Evolutionary conservation across 176 grass and related monocot species (phyloP).

Genomic region (Aegilops sharonensis): DNA sequence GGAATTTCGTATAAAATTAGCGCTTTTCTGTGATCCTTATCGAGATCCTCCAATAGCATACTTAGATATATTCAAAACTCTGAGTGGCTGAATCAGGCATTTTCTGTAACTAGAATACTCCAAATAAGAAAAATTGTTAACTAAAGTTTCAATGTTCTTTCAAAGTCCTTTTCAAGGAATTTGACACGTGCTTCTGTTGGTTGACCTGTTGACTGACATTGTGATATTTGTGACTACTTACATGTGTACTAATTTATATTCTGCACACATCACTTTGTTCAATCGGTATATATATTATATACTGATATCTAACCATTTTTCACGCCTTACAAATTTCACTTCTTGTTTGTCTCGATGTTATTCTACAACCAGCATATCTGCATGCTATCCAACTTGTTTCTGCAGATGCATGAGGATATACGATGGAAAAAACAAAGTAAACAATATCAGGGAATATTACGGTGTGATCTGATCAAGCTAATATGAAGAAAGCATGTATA

Average conservation of each 20-base stretch:
- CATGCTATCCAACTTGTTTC: background rate
- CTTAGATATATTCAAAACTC: background rate
- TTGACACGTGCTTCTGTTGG: background rate
- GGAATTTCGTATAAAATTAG: background rate
- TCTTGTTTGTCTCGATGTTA: background rate
- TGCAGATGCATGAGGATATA: no score
- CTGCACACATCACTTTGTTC: background rate
- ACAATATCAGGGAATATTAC: no score
- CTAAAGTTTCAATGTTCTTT: background rate
- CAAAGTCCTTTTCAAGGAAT: background rate
- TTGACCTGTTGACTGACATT: background rate
- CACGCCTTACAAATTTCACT: background rate
- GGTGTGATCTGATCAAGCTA: no score
- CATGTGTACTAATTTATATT: background rate
- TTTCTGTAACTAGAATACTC: background rate
- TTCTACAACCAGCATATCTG: no score
- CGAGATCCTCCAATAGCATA: background rate
- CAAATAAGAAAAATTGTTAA: background rate
- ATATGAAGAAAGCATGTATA: no score
- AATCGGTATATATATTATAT: background rate
- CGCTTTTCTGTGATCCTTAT: background rate
- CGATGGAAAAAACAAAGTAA: no score
- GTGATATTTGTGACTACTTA: background rate
- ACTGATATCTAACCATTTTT: background rate
- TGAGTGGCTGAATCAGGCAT: background rate